Conservation (phyloP, 331 rosid genomes). For the Rosa hybrid region DNA sequence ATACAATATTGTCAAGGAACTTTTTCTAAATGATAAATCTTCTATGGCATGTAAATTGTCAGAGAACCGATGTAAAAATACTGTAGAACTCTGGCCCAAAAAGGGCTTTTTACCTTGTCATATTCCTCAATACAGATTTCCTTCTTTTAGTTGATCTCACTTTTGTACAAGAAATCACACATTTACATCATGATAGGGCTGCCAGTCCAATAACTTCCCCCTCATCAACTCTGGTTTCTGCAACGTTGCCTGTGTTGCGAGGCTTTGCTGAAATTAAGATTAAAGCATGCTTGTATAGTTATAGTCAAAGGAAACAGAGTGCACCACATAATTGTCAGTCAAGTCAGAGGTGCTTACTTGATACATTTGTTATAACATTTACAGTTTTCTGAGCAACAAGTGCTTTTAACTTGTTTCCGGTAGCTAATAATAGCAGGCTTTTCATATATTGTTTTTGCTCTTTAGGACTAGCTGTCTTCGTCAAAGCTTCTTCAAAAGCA, state of each 20-base stretch:
- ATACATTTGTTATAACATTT: slow-evolving; percentile 84
- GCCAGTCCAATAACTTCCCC: slow-evolving; percentile 76
- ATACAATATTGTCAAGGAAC: not conserved
- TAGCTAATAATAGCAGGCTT: slow-evolving; percentile 77
- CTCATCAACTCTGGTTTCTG: slow-evolving; percentile 64
- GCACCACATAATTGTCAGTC: not conserved
- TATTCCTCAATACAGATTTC: slow-evolving; percentile 5
- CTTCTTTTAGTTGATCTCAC: slow-evolving; percentile 31
- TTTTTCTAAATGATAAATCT: slow-evolving; percentile 1
- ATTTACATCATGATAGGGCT: slow-evolving; percentile 53
- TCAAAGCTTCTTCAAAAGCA: slow-evolving; percentile 91
- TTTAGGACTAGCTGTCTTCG: slow-evolving; percentile 84
- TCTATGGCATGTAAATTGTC: not conserved
- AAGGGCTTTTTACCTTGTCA: slow-evolving; percentile 9
- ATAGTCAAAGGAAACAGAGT: not conserved
- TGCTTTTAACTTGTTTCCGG: slow-evolving; percentile 90
- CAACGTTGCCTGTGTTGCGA: slow-evolving; percentile 53
- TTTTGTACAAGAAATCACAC: slow-evolving; percentile 65
- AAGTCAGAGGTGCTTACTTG: slow-evolving; percentile 58
- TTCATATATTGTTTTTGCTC: slow-evolving; percentile 92
- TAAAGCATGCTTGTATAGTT: slow-evolving; percentile 13
- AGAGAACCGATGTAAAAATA: slow-evolving; percentile 1
- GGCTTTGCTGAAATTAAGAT: slow-evolving; percentile 60
- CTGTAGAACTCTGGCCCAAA: not conserved
- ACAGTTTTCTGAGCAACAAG: slow-evolving; percentile 87